Evolutionary conservation across 176 grass and related monocot genomes (phyloP).

Genomic region (Chrysopogon serrulatus): DNA sequence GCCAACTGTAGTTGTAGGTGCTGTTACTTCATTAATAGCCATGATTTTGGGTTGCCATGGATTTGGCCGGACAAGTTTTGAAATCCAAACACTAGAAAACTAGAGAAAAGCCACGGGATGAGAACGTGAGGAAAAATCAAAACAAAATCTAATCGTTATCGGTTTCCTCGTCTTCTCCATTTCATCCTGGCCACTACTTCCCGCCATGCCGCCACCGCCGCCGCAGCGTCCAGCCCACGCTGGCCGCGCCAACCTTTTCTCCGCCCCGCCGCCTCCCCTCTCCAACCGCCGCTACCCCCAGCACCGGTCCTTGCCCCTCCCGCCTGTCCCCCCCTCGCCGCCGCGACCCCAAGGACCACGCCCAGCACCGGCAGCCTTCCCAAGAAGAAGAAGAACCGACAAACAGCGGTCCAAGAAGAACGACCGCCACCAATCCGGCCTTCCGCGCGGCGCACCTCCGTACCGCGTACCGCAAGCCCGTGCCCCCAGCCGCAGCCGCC

Average conservation of each 20-base stretch:
- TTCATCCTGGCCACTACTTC: background rate
- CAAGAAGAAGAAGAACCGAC: background rate
- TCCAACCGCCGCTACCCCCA: slow-evolving; percentile 42
- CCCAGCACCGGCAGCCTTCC: background rate
- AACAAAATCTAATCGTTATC: slow-evolving; percentile 31
- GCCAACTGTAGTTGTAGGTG: no score
- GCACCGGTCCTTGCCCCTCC: slow-evolving; percentile 23
- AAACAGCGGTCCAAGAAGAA: background rate
- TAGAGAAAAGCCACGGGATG: no score
- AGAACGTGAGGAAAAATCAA: no score
- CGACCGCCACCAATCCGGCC: slow-evolving; percentile 19
- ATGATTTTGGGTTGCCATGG: no score
- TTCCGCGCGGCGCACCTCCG: slow-evolving; percentile 60
- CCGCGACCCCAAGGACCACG: slow-evolving; percentile 10
- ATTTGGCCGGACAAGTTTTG: no score
- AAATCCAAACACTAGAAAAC: no score
- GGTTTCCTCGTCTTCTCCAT: background rate
- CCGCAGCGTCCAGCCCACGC: slow-evolving; percentile 17
- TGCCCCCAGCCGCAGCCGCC: slow-evolving; percentile 35
- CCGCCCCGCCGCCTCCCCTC: slow-evolving; percentile 35
- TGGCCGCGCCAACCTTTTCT: slow-evolving; percentile 47
- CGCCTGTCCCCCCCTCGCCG: background rate
- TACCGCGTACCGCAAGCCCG: slow-evolving; percentile 79
- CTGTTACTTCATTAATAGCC: no score
- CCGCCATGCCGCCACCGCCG: slow-evolving; percentile 37